These are phyloP conservation scores for Lodderomyces beijingensis DNA, from an alignment of 1,139 yeast species.

Conservation along the genomic window DNA sequence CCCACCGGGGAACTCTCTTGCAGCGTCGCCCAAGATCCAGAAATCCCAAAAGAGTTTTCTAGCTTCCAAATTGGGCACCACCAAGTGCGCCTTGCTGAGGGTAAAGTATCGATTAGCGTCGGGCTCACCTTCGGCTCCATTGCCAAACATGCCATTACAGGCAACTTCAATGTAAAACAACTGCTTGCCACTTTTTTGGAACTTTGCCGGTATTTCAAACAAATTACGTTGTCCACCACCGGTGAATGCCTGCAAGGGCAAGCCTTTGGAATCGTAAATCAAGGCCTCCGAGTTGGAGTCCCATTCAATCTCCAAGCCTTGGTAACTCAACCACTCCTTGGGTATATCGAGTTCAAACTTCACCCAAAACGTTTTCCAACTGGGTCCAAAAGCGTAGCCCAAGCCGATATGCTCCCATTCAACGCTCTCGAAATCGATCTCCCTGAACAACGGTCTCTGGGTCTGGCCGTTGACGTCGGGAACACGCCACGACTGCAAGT, in stretches of 20 bases:
- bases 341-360: slow-evolving; percentile 63
- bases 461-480: slow-evolving; percentile 56
- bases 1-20: slow-evolving; percentile 73
- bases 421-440: slow-evolving; percentile 40
- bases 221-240: slow-evolving; percentile 82
- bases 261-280: slow-evolving; percentile 62
- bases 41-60: slow-evolving; percentile 74
- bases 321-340: slow-evolving; percentile 47
- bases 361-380: slow-evolving; percentile 98
- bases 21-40: slow-evolving; percentile 87
- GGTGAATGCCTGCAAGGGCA: slow-evolving; percentile 77
- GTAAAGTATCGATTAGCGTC: slow-evolving; percentile 66
- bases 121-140: slow-evolving; percentile 58
- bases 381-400: slow-evolving; percentile 86
- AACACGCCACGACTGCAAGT: slow-evolving; percentile 57
- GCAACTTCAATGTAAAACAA: slow-evolving; percentile 80
- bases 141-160: slow-evolving; percentile 94
- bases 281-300: slow-evolving; percentile 85
- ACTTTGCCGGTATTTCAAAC: slow-evolving; percentile 58
- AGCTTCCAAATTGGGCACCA: slow-evolving; percentile 78
- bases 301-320: slow-evolving; percentile 70
- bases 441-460: slow-evolving; percentile 71
- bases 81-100: slow-evolving; percentile 67
- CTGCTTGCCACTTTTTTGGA: slow-evolving; percentile 38
- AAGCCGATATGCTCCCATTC: slow-evolving; percentile 59